These are phyloP conservation scores for Agroathelia rolfsii DNA, from an alignment of 1,284 basidiomycete genomes.

Conservation along the genomic window DNA sequence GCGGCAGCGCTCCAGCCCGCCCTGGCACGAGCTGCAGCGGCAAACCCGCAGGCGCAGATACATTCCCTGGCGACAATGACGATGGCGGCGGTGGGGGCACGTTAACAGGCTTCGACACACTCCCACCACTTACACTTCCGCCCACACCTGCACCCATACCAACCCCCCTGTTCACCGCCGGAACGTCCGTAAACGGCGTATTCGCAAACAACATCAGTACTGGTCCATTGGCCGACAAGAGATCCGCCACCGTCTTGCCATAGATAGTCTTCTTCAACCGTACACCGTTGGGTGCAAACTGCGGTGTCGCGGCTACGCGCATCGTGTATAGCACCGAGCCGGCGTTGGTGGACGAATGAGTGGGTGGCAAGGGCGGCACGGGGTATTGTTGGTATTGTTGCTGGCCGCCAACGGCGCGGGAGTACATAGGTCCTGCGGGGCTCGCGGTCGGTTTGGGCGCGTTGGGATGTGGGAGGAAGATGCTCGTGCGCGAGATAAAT, in stretches of 20 bases:
- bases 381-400: too few species aligned
- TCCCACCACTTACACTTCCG: background rate
- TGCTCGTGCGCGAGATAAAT: constrained; percentile 30
- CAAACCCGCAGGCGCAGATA: constrained; percentile 22
- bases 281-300: constrained; percentile 15
- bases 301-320: constrained; percentile 16
- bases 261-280: constrained; percentile 46
- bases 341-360: constrained; percentile 5
- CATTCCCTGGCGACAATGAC: too few species aligned
- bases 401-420: too few species aligned
- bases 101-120: background rate
- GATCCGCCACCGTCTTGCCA: constrained; percentile 45
- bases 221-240: constrained; percentile 42
- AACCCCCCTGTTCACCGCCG: constrained; percentile 18
- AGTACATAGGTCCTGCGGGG: constrained; percentile 51
- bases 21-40: too few species aligned
- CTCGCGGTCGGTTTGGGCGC: constrained; percentile 47
- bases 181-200: constrained; percentile 37
- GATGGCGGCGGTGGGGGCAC: constrained; percentile 19
- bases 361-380: constrained; percentile 5
- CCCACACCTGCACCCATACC: constrained; percentile 2
- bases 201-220: constrained; percentile 56
- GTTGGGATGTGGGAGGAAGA: constrained; percentile 66
- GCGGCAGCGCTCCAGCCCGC: too few species aligned
- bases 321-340: constrained; percentile 24